A percentile compares a stretch with the other conserved stretches of the same genome.
These are phyloP conservation scores for Boletus sp. DNA, from an alignment of 768 basidiomycete genomes.

Conservation along the genomic window DNA sequence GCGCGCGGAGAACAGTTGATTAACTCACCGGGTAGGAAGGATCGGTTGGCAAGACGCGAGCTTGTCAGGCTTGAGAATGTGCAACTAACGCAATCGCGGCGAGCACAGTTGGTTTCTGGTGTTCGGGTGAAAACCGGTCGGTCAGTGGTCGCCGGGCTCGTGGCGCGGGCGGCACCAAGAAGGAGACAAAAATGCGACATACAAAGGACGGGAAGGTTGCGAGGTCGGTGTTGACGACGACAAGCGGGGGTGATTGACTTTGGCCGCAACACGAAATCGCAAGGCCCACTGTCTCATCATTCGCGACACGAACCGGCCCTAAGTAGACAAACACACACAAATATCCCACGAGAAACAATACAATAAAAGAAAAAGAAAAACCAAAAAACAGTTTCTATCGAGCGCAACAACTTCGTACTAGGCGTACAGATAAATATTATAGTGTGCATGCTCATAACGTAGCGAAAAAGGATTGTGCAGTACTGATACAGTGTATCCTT, in stretches of 20 bases:
- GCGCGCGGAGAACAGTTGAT: background rate
- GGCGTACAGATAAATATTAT: conserved; percentile 28
- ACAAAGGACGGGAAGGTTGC: conserved; percentile 16
- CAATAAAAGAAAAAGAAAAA: background rate
- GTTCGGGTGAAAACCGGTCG: conserved; percentile 17
- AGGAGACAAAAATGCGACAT: conserved; percentile 9
- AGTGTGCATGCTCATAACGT: conserved; percentile 22
- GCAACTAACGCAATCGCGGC: conserved; percentile 28
- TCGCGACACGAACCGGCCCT: conserved; percentile 32
- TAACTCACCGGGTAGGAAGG: conserved; percentile 23
- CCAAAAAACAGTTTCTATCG: background rate
- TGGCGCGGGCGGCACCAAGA: background rate
- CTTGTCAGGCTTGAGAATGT: conserved; percentile 19
- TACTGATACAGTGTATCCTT: conserved; percentile 34
- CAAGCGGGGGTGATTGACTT: conserved; percentile 26
- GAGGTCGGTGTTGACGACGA: conserved; percentile 30
- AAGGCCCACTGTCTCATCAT: conserved; percentile 16
- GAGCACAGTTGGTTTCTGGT: conserved; percentile 25
- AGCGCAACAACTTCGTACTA: conserved; percentile 3
- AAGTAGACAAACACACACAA: conserved; percentile 33
- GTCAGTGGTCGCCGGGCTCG: conserved; percentile 17
- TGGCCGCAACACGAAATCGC: conserved; percentile 29
- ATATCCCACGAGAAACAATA: background rate
- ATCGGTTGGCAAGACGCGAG: conserved; percentile 17
- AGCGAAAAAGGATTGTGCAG: conserved; percentile 16